phyloP scores from a whole-genome alignment of 352 stramenopile species.

The Pythium brachiatum region DNA sequence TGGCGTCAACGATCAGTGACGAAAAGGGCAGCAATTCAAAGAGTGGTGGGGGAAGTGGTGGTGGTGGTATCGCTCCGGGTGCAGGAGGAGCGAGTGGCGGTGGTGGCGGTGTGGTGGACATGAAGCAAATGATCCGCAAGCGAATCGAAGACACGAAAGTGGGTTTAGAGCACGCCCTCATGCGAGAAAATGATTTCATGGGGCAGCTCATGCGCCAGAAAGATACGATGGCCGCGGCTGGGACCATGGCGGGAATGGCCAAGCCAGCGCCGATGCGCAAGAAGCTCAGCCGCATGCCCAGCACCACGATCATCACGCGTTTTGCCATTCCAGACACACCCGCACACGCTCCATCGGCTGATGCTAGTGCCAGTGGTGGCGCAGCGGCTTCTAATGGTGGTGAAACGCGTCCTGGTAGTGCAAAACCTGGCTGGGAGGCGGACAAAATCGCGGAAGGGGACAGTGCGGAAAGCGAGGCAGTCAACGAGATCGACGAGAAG shows the following conservation, averaged over 20 bases:
- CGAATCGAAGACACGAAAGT: slow-evolving; percentile 41
- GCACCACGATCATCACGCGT: slow-evolving; percentile 58
- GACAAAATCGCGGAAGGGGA: slow-evolving; percentile 7
- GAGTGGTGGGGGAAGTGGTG: not conserved
- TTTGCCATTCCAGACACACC: slow-evolving; percentile 24
- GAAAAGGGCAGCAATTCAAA: not conserved
- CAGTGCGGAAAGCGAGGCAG: not conserved
- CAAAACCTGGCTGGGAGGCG: not conserved
- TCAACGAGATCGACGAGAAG: slow-evolving; percentile 48
- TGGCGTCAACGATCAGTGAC: not conserved
- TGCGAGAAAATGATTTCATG: slow-evolving; percentile 70
- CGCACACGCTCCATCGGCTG: not conserved
- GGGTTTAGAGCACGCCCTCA: slow-evolving; percentile 56
- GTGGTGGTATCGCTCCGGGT: not conserved
- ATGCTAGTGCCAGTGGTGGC: not conserved
- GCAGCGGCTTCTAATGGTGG: not conserved
- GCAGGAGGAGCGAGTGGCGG: slow-evolving; percentile 1
- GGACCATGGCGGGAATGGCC: not conserved
- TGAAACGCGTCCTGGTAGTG: slow-evolving; percentile 1
- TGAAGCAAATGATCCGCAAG: slow-evolving; percentile 45
- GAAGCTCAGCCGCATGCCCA: slow-evolving; percentile 64
- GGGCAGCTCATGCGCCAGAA: slow-evolving; percentile 29
- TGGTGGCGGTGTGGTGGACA: slow-evolving; percentile 16
- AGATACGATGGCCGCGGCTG: slow-evolving; percentile 1
- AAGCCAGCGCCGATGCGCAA: slow-evolving; percentile 34